Conservation (phyloP, 2,329 filamentous ascomycete genomes). For the Fusarium sp. region DNA sequence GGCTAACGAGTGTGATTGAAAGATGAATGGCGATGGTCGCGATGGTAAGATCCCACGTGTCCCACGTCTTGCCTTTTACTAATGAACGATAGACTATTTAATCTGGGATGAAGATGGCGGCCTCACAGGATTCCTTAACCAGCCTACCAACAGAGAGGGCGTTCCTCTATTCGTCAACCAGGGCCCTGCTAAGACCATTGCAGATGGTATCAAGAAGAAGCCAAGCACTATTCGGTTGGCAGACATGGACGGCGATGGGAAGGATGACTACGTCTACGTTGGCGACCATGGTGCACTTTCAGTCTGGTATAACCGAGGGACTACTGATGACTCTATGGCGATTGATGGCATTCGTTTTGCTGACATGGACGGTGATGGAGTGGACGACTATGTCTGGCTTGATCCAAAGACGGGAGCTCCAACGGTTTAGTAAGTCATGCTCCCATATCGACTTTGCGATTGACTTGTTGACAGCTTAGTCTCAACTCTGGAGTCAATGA, state of each 20-base stretch:
- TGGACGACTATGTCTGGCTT: conserved; percentile 14
- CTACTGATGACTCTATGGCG: background rate
- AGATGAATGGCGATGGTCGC: conserved; percentile 12
- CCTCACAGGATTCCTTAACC: conserved; percentile 8
- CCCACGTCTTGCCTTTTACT: fast-evolving
- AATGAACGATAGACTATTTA: background rate
- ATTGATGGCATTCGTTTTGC: conserved; percentile 12
- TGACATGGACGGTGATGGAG: conserved; percentile 18
- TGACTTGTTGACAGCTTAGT: background rate
- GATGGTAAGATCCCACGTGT: background rate
- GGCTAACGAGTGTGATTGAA: fast-evolving
- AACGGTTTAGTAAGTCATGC: background rate
- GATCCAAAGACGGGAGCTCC: background rate
- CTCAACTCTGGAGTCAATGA: background rate
- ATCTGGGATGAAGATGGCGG: conserved; percentile 15
- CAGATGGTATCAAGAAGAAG: conserved; percentile 8
- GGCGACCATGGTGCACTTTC: conserved; percentile 37
- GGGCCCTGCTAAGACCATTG: background rate
- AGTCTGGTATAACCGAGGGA: conserved; percentile 11
- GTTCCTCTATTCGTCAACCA: conserved; percentile 10
- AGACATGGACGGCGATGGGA: conserved; percentile 30
- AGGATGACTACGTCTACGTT: conserved; percentile 32
- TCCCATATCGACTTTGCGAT: fast-evolving
- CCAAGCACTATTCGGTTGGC: conserved; percentile 21
- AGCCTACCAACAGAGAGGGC: background rate